phyloP scores from a whole-genome alignment of 192 early-diverging fungal species.

The Coemansia sp. region DNA sequence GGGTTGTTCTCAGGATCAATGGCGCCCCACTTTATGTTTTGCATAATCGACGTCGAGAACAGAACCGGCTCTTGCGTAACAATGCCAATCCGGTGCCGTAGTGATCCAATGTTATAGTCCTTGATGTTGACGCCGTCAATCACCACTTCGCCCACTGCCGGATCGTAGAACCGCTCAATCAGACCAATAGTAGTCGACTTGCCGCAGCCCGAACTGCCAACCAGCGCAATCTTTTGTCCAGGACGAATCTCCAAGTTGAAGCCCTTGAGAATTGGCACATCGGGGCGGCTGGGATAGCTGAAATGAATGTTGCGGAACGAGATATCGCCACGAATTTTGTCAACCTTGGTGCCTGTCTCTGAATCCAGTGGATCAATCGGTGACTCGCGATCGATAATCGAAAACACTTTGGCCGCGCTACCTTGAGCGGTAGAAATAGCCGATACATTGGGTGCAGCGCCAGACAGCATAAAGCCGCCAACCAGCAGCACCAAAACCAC shows the following conservation, averaged over 20 bases:
- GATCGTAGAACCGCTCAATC: slow-evolving; percentile 84
- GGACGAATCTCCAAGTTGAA: slow-evolving; percentile 70
- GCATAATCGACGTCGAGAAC: slow-evolving; percentile 70
- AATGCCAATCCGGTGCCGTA: slow-evolving; percentile 85
- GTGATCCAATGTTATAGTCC: slow-evolving; percentile 70
- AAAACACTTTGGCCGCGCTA: slow-evolving; percentile 76
- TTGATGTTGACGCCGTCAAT: slow-evolving; percentile 76
- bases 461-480: slow-evolving; percentile 57
- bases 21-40: slow-evolving; percentile 78
- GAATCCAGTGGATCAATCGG: slow-evolving; percentile 62
- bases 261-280: slow-evolving; percentile 75
- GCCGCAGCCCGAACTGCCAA: slow-evolving; percentile 81
- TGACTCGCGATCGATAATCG: slow-evolving; percentile 77
- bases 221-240: slow-evolving; percentile 84
- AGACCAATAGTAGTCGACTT: slow-evolving; percentile 84
- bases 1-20: slow-evolving; percentile 50
- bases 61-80: slow-evolving; percentile 90
- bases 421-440: slow-evolving; percentile 70
- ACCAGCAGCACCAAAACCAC: slow-evolving; percentile 84
- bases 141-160: slow-evolving; percentile 55
- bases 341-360: slow-evolving; percentile 33
- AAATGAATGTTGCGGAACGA: slow-evolving; percentile 79
- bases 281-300: slow-evolving; percentile 77
- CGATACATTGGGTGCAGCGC: slow-evolving; percentile 65
- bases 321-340: slow-evolving; percentile 60